Evolutionary conservation across 257 asterid genomes (phyloP).

Genomic region (Anisodus tanguticus): DNA sequence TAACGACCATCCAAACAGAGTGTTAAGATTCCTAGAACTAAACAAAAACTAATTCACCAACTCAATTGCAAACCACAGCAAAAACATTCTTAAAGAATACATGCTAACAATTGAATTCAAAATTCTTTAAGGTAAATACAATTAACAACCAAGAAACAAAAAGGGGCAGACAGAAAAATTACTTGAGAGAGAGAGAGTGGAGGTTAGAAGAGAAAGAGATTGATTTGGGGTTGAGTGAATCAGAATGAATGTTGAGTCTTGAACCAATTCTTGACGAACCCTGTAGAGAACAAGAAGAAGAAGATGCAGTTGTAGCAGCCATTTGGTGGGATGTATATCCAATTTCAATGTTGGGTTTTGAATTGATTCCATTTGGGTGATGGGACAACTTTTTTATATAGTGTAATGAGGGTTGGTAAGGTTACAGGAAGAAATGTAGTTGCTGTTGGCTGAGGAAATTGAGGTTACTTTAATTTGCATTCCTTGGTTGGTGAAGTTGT

Average conservation of each 20-base stretch:
- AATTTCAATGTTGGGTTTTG: background rate
- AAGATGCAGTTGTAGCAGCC: background rate
- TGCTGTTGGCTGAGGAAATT: background rate
- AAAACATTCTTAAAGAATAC: background rate
- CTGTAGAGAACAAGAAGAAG: constrained; percentile 3
- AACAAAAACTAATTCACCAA: too few species aligned
- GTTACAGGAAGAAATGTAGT: background rate
- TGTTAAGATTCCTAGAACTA: too few species aligned
- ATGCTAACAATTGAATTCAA: background rate
- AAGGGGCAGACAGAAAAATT: constrained; percentile 25
- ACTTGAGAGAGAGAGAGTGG: constrained; percentile 49
- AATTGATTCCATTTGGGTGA: background rate
- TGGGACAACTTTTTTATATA: background rate
- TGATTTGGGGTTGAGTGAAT: constrained; percentile 40
- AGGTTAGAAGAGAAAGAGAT: constrained; percentile 61
- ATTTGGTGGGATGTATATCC: constrained; percentile 11
- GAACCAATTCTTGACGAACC: constrained; percentile 20
- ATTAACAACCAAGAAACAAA: background rate
- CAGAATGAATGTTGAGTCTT: constrained; percentile 18
- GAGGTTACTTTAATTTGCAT: background rate
- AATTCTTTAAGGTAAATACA: background rate
- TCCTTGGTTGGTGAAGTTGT: constrained; percentile 25
- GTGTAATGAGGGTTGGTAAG: constrained; percentile 18
- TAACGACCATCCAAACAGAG: too few species aligned
- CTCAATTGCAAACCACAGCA: too few species aligned